Evolutionary conservation across 768 basidiomycete species (phyloP).

Genomic region (Suillus subalutaceus): DNA sequence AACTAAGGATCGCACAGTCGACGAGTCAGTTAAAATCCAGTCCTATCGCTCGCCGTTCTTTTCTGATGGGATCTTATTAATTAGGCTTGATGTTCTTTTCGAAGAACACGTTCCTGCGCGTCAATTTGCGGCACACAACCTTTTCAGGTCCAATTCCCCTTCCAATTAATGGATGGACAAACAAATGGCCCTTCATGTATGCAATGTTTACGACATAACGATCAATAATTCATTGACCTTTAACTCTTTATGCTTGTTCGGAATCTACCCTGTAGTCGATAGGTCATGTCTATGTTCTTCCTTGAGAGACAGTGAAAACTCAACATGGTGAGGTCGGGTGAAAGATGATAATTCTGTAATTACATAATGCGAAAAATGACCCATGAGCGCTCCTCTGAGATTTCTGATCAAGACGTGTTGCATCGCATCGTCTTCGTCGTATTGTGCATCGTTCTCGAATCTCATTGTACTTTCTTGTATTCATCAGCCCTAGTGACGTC

Average conservation of each 20-base stretch:
- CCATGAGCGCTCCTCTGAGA: too few species aligned
- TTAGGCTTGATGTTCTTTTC: constrained; percentile 34
- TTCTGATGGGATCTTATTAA: not conserved
- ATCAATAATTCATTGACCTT: not conserved
- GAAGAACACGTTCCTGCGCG: constrained; percentile 33
- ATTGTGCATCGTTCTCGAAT: too few species aligned
- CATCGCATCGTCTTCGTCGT: too few species aligned
- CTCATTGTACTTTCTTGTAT: too few species aligned
- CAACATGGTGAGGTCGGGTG: too few species aligned
- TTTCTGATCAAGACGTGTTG: too few species aligned
- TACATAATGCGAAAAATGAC: too few species aligned
- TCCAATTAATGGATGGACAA: not conserved
- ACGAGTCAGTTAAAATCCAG: constrained; percentile 26
- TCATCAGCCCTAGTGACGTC: too few species aligned
- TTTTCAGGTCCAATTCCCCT: constrained; percentile 17
- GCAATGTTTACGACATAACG: not conserved
- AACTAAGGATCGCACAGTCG: constrained; percentile 30
- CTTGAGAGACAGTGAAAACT: not conserved
- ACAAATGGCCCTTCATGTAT: not conserved
- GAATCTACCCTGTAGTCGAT: not conserved
- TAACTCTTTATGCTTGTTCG: not conserved
- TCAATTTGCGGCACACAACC: constrained; percentile 22
- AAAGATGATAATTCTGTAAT: too few species aligned
- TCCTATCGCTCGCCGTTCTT: not conserved
- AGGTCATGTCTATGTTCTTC: not conserved